Conservation (phyloP, 225 moss, liverwort and hornwort genomes). For the Pseudisothecium myosuroides region DNA sequence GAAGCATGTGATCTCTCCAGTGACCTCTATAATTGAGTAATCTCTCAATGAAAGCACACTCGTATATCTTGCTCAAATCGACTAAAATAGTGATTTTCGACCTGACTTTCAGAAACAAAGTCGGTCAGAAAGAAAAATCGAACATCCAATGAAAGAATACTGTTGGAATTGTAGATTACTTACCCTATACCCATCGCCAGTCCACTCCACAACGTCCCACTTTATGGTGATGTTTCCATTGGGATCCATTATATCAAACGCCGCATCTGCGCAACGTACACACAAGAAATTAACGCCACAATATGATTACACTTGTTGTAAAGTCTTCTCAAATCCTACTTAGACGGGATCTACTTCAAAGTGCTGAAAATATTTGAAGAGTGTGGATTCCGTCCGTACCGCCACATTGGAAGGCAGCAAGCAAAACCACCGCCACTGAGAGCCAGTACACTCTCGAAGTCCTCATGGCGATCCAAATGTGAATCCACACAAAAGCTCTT, state of each 20-base stretch:
- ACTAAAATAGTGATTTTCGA: no score
- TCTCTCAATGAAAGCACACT: neutral
- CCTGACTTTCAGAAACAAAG: neutral
- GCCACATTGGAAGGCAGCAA: constrained; percentile 1
- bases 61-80: neutral
- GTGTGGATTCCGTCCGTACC: neutral
- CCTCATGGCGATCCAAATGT: neutral
- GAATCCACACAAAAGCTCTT: neutral
- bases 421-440: neutral
- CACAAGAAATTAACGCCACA: no score
- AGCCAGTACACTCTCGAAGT: neutral
- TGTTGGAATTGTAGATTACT: neutral
- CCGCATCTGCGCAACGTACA: constrained; percentile 23
- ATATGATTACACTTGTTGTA: neutral
- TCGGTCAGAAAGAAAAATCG: no score
- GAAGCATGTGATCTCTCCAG: neutral
- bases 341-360: neutral
- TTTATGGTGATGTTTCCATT: constrained; percentile 41
- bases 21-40: neutral
- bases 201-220: constrained; percentile 55
- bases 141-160: neutral
- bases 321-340: neutral
- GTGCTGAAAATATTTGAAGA: neutral
- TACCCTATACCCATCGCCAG: constrained; percentile 43
- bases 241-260: constrained; percentile 29